Evolutionary conservation across 73 alveolate species (phyloP), one percentile per base, ranked within the genome.

Genomic region (Paramecium primaurelia): DNA sequence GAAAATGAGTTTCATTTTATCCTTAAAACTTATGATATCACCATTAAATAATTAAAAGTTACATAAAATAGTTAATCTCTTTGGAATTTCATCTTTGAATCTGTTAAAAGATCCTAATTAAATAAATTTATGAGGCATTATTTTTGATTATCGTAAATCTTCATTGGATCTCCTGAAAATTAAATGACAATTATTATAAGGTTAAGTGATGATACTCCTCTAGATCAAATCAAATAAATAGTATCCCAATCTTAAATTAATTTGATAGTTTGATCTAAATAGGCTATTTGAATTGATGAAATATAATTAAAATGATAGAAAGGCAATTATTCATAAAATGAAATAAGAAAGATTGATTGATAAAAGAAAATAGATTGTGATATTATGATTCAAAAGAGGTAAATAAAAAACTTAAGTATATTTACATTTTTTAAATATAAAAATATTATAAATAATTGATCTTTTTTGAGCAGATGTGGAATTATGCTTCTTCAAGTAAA

Each of bases 1-100:
- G 20, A 10, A 11, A 44, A 22, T 54, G 91, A 44, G 45, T 58
- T 20, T 40, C 45, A 16, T 58, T 14, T 45, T 80, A 80, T 32
- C 91, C 91, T 22, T 80, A 80, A 80, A 59, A 1, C 91, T 77
- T 45, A 44, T 4, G 6, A 2, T 6, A 26, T 75, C 88, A 36
- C 12, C 1, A 73, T 36, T 16, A 34, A 37, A n/a, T 60, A 40
- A 60, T 64, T 40, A 64, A 40, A 73, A 38, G 68, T 64, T 42
- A 83, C 93, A 87, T 87, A 40, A 77, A 87, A 30, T 71, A 71
- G 85, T 89, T 25, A 18, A 89, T 83, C 37, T 71, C 45, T 7
- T 47, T 89, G 14, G 51, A 77, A 71, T 89, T 89, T 89, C 9
- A 51, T 20, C 4, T 20, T 71, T 1, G 51, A 37, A 44, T 25